phyloP scores from a whole-genome alignment of 2,329 filamentous ascomycete genomes.

The Exophiala oligosperma region DNA sequence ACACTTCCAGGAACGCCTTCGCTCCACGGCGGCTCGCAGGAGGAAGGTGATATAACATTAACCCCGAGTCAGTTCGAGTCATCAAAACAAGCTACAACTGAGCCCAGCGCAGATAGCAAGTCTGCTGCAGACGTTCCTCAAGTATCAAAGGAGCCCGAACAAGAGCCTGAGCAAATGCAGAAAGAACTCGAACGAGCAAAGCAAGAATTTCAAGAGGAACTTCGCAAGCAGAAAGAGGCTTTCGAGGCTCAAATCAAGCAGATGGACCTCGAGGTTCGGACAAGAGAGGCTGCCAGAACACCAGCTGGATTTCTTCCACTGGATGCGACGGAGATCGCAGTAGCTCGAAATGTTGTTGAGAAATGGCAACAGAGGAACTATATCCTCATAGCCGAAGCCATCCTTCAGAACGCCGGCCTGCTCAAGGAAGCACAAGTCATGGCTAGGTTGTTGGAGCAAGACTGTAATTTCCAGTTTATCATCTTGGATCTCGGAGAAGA shows the following conservation, averaged over 20 bases:
- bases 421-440: constrained; percentile 97
- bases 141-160: constrained; percentile 68
- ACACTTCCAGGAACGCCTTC: constrained; percentile 89
- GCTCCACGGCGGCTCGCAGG: constrained; percentile 61
- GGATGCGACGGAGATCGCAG: constrained; percentile 68
- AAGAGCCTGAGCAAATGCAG: constrained; percentile 86
- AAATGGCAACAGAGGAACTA: constrained; percentile 85
- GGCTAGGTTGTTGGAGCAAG: constrained; percentile 93
- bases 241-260: constrained; percentile 84
- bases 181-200: constrained; percentile 75
- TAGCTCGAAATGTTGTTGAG: constrained; percentile 65
- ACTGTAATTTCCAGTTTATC: constrained; percentile 91
- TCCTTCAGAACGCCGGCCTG: constrained; percentile 81
- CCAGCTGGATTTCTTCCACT: constrained; percentile 51
- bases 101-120: too few species aligned
- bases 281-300: constrained; percentile 50
- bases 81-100: constrained; percentile 39
- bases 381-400: constrained; percentile 88
- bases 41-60: constrained; percentile 53
- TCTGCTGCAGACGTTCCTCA: constrained; percentile 73
- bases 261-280: constrained; percentile 56
- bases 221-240: constrained; percentile 78
- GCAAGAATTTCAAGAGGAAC: constrained; percentile 82
- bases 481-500: constrained; percentile 86
- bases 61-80: constrained; percentile 77